These are phyloP conservation scores for Mycosarcoma maydis DNA, from an alignment of 1,284 basidiomycete genomes.

Conservation along the genomic window DNA sequence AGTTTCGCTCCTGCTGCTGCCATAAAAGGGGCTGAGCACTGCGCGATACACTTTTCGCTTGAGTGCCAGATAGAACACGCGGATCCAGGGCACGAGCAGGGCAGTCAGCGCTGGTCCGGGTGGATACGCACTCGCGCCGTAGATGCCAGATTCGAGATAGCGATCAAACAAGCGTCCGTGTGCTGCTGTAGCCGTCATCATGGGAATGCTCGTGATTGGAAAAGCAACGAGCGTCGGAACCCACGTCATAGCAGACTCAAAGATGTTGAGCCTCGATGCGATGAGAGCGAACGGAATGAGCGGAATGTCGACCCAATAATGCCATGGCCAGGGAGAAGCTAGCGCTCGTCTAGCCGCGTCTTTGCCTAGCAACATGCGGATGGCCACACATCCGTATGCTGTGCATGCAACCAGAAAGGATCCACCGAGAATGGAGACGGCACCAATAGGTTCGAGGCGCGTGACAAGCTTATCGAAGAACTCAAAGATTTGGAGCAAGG, in stretches of 20 bases:
- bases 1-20: conserved; percentile 2
- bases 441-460: conserved; percentile 34
- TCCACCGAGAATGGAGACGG: conserved; percentile 23
- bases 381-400: conserved; percentile 52
- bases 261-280: conserved; percentile 48
- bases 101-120: conserved; percentile 52
- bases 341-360: conserved; percentile 42
- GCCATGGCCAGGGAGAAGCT: conserved; percentile 55
- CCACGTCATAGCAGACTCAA: conserved; percentile 58
- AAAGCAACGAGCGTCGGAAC: conserved; percentile 54
- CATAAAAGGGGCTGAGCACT: conserved; percentile 42
- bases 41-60: conserved; percentile 49
- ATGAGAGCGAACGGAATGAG: conserved; percentile 62
- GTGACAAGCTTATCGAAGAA: conserved; percentile 34
- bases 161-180: conserved; percentile 21
- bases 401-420: conserved; percentile 43
- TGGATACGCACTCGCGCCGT: conserved; percentile 36
- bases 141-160: conserved; percentile 19
- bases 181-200: conserved; percentile 15
- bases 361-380: conserved; percentile 51
- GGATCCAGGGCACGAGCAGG: conserved; percentile 58
- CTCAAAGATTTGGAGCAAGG: conserved; percentile 41
- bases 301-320: conserved; percentile 63
- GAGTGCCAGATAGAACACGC: conserved; percentile 52
- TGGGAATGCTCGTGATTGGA: conserved; percentile 36